A percentile compares a stretch with the other conserved stretches of the same genome.
Evolutionary conservation across 129 eudicot species (phyloP).

Genomic region (carrot (Daucus carota)): DH1_v3.0 NC_030382.2:44000501-44001000

Average conservation of each 20-base stretch:
- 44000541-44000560: not conserved
- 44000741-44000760: conserved; percentile 36
- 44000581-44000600: not conserved
- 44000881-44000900: conserved; percentile 56
- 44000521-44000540: not conserved
- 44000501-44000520: not conserved
- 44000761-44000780: conserved; percentile 36
- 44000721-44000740: conserved; percentile 53
- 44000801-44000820: conserved; percentile 62
- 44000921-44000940: conserved; percentile 5
- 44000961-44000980: not conserved
- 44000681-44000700: not conserved
- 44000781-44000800: conserved; percentile 45
- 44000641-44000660: not conserved
- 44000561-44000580: not conserved
- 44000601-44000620: not conserved
- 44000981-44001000: not conserved
- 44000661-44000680: not conserved
- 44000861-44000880: conserved; percentile 56
- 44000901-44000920: conserved; percentile 2
- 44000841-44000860: conserved; percentile 28
- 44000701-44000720: conserved; percentile 31
- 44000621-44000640: not conserved
- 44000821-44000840: conserved; percentile 50
- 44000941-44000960: not conserved